Evolutionary conservation across 345 rosid genomes (phyloP).

Genomic region (Salix brachista): DNA sequence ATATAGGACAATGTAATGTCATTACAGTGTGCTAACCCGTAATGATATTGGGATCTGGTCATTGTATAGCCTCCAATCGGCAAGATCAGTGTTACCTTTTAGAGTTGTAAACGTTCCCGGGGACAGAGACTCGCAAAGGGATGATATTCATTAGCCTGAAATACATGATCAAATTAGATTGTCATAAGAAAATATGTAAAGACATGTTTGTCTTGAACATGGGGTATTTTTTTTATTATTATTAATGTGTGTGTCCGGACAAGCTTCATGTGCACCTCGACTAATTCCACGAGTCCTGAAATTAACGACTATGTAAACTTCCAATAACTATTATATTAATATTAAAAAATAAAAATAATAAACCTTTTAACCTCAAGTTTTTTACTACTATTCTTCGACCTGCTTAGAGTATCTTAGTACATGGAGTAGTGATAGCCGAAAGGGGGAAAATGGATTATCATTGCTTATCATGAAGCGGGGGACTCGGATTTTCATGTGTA

Average conservation of each 20-base stretch:
- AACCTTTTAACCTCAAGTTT: too few relatives aligned
- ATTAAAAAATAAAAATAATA: too few relatives aligned
- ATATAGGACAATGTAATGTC: background rate
- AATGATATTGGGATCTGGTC: background rate
- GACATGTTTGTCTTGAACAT: background rate
- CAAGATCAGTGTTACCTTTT: background rate
- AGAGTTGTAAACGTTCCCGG: background rate
- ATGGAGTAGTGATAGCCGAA: constrained; percentile 35
- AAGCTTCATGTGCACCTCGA: too few relatives aligned
- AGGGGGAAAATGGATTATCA: constrained; percentile 11
- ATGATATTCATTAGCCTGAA: constrained; percentile 7
- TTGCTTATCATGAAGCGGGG: constrained; percentile 33
- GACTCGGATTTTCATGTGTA: constrained; percentile 20
- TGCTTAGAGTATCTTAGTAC: constrained; percentile 1
- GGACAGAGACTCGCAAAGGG: constrained; percentile 8
- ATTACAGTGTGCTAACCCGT: background rate
- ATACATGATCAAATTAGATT: constrained; percentile 2
- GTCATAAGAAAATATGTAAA: background rate
- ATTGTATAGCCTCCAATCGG: constrained; percentile 1
- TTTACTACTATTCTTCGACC: too few relatives aligned
- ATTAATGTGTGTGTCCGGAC: too few relatives aligned
- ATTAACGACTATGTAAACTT: too few relatives aligned
- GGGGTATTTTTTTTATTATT: too few relatives aligned
- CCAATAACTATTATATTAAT: too few relatives aligned
- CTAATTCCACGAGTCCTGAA: too few relatives aligned